Evolutionary conservation across 352 stramenopile species (phyloP), one percentile per base, ranked within the genome.

Genomic region (Pythium phragmitis): DNA sequence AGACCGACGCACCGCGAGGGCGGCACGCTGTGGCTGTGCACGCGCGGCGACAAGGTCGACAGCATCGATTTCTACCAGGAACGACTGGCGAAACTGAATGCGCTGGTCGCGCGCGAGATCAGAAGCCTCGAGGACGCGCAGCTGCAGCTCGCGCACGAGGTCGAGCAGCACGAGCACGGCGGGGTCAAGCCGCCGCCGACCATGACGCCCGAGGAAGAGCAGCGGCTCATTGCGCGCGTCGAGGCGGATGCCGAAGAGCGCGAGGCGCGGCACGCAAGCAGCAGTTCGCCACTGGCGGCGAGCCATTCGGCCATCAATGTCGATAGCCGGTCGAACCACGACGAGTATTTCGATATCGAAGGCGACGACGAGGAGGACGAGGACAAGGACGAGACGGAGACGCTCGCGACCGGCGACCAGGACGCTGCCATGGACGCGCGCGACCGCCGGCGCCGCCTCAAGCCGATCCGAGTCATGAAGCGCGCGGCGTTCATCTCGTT

Each of bases 401-500:
- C 45, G 16, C 41, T 56, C n/a, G 64, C 61, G 3, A 60, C 57
- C 21, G 41, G 66, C 21, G 76, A 81, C 51, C 75, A 58, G 26
- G 69, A 83, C 46, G 74, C 79, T 55, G 82, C 73, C 47, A 77
- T 88, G 33, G 60, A 77, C 4, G 74, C 81, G 19, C 79, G 79
- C 17, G 78, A 89, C 11, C 57, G 70, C 9, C 59, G 70, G 41
- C 76, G 80, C 11, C 78, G 79, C 37, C 50, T 85, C 55, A 62
- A 69, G n/a, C 79, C 81, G 21, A 84, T 88, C 34, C 67, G 73
- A 6, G 78, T 88, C 26, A 91, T 90, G 82, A 79, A 77, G 11
- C 73, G 77, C 30, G 73, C 79, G 3, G 85, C 85, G 48, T 94
- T 94, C 60, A 69, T 94, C n/a, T 89, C 75, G 14, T 94, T 92